Base-by-base conservation (phyloP, 164 flowering plant genomes). In the Santalum album region DNA sequence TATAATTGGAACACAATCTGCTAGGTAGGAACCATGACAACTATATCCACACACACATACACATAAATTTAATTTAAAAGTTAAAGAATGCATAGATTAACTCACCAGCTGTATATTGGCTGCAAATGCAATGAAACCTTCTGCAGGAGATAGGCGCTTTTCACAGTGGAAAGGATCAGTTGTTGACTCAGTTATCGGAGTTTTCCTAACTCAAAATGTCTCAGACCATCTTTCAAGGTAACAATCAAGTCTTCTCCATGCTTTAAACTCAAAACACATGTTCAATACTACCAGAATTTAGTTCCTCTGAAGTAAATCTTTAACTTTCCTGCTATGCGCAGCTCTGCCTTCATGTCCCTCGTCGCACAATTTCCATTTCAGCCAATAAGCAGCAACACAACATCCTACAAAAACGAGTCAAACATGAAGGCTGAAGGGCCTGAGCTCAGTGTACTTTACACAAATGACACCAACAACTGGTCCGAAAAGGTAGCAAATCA, bases 391-490 rank as follows among this genome's bases (percentile, higher is more conserved):
- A 20, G 21, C 15, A 17, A 45, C 24, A 45, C 14, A 12, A 6
- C 49, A 45, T 45, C 18, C 15, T 2, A 45, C 16, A 18, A 21
- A 45, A 25, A 45, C 21, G 49, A 45, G 25, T 3, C 6, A 45
- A 45, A 6, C 49, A 42, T 7, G 16, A 4, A 9, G 45, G 20
- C 3, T 17, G 45, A 42, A 42, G 20, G n/a, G 7, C 20, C 45
- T 51, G 72, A 72, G 55, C 46, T 65, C 46, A 54, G 36, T 26
- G 26, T 60, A 35, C 21, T 46, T 45, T 60, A 54, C 27, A 58
- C 59, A 23, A 65, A 60, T 45, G 67, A 56, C 14, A 54, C 53
- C 23, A 44, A 25, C 23, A 53, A 51, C 40, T 54, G 46, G 56
- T 27, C 54, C 24, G 54, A 46, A 9, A 53, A 48, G 20, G 50